Base-by-base conservation (phyloP, 495 filamentous ascomycete species). In the Staphylotrichum longicolle region DNA sequence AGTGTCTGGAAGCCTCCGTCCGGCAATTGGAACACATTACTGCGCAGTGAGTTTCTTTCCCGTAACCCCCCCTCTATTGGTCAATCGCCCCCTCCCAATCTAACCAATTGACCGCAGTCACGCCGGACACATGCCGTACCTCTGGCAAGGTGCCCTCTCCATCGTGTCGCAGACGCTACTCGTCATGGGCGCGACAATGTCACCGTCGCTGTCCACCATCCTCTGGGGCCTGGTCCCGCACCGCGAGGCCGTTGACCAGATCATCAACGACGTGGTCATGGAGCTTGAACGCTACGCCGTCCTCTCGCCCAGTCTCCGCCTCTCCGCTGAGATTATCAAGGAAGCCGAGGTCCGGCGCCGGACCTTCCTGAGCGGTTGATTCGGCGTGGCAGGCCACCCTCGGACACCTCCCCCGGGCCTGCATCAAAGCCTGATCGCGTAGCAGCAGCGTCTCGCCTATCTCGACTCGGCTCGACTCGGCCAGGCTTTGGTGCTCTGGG, bases 151-250 rank as follows among this genome's bases (percentile, higher is more conserved):
- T 39, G 90, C 89, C 2, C 79, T 93, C 47, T 90, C 86, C 54
- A 88, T 93, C 68, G 87, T 92, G 33, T 90, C 87, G 7, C 90
- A 93, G 74, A 87, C 87, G 3, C 78, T 92, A 37, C 73, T 93
- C 44, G 83, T 93, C 41, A 93, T 92, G 89, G 89, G 88, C 7
- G 89, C 88, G 54, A 91, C 86, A 15, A 89, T 93, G 86, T 90
- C 86, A n/a, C 86, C 85, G 10, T 85, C 85, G 8, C 81, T 92
- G 10, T 84, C 84, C 12, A 79, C 76, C 45, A 81, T 91, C 27
- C 82, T 92, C 20, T 85, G 88, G 52, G 83, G 86, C 7, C 74
- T 82, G 9, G 71, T 78, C 11, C 70, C 78, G 49, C 78, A 79
- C 58, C 75, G 75, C 56, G 81, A 85, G 49, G 77, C 82, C 57